phyloP scores from a whole-genome alignment of 805 yeast genomes.

The Candida manassasensis region DNA sequence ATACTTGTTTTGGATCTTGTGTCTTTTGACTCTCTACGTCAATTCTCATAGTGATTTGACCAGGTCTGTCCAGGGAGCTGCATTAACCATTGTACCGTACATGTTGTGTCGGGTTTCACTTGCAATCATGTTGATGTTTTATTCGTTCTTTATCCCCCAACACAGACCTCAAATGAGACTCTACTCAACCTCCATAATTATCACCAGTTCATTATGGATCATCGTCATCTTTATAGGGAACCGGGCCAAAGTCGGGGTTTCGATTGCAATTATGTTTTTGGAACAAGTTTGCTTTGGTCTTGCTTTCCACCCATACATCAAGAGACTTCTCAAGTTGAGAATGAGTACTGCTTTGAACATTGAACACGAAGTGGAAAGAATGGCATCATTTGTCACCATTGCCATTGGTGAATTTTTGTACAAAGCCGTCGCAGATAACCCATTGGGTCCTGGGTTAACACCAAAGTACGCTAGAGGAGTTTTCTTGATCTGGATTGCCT shows the following conservation, averaged over 20 bases:
- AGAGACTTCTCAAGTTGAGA: slow-evolving; percentile 36
- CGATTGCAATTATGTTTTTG: slow-evolving; percentile 34
- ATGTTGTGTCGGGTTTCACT: slow-evolving; percentile 43
- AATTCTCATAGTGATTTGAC: slow-evolving; percentile 42
- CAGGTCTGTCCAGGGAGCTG: slow-evolving; percentile 34
- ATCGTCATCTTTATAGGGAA: slow-evolving; percentile 45
- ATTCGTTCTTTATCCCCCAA: slow-evolving; percentile 44
- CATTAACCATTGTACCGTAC: slow-evolving; percentile 44
- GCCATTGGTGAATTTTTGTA: slow-evolving; percentile 63
- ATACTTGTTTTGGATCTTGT: slow-evolving; percentile 50
- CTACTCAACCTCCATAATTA: slow-evolving; percentile 25
- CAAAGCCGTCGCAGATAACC: slow-evolving; percentile 46
- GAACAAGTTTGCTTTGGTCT: slow-evolving; percentile 38
- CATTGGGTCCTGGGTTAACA: slow-evolving; percentile 45
- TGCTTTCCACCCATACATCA: slow-evolving; percentile 45
- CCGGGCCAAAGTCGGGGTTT: slow-evolving; percentile 43
- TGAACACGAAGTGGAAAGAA: slow-evolving; percentile 63
- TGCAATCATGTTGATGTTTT: slow-evolving; percentile 27
- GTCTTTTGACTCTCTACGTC: slow-evolving; percentile 45
- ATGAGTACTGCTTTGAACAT: slow-evolving; percentile 59
- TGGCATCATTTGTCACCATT: slow-evolving; percentile 53
- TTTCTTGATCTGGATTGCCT: slow-evolving; percentile 45
- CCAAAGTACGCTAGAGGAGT: slow-evolving; percentile 44
- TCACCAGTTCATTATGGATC: slow-evolving; percentile 45
- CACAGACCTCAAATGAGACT: slow-evolving; percentile 48